Evolutionary conservation across 805 yeast genomes (phyloP), one percentile per base, ranked within the genome.

Genomic region (Lipomyces orientalis): DNA sequence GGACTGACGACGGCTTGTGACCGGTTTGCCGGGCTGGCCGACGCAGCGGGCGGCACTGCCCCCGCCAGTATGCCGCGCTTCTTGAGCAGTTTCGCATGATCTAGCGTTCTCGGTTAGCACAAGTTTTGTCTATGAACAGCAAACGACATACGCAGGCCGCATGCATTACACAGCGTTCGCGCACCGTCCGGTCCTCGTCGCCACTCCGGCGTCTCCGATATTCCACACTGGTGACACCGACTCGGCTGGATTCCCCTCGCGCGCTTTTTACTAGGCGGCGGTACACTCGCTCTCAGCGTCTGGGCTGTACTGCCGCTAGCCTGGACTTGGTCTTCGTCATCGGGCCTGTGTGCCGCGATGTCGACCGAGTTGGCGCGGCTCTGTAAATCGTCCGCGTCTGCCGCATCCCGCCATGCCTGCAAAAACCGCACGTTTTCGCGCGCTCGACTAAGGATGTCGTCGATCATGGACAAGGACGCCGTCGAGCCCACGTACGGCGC

Each of bases 131-230:
- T 4, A 31, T 5, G 4, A 16, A 37, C 12, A 35, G 52, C 51
- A 31, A 2, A 52, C 16, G 43, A 61, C 71, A 33, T 58, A 68
- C 71, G 74, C 54, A 90, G 78, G 0, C 97, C 97, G 76, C 97
- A 90, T 0, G 95, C 95, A 76, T 90, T 91, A 78, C 96, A 90
- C 61, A 90, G 78, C 0, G 93, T 88, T 52, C 92, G 80, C 14
- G 87, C 86, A 1, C 95, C 96, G 63, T 85, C 84, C 1, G 97
- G 95, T 0, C 95, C 95, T 58, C 89, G 83, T 64, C 96, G 80
- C 96, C 97, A 90, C 76, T 90, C 95, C 0, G 95, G 95, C 0
- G 96, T 89, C 58, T 85, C 86, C 7, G 71, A 56, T 16, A 69
- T 69, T 12, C 71, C 69, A 34, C 72, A 69, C 55, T 68, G 69